Evolutionary conservation across 345 rosid species (phyloP).

Genomic region (Gossypium raimondii): DNA sequence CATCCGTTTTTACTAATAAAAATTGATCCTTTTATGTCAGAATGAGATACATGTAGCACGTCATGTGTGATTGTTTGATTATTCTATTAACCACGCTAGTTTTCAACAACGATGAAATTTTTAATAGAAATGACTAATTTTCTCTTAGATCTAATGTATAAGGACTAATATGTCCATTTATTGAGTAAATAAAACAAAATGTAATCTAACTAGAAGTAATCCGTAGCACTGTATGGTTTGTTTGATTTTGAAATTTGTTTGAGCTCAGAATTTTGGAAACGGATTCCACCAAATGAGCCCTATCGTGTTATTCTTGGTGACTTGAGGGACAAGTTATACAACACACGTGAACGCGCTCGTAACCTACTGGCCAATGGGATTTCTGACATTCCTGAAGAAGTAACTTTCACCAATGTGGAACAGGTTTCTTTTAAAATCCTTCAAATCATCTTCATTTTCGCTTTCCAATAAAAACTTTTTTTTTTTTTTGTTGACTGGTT

Average conservation of each 20-base stretch:
- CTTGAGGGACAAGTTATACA: slow-evolving; percentile 85
- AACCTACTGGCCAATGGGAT: slow-evolving; percentile 64
- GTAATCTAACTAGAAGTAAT: too few relatives aligned
- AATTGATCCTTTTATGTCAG: too few relatives aligned
- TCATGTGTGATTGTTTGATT: too few relatives aligned
- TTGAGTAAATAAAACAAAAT: too few relatives aligned
- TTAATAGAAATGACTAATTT: too few relatives aligned
- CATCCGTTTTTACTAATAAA: too few relatives aligned
- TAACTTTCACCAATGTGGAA: slow-evolving; percentile 65
- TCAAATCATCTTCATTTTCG: not conserved
- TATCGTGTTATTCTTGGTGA: slow-evolving; percentile 93
- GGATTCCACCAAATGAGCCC: slow-evolving; percentile 78
- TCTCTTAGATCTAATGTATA: too few relatives aligned
- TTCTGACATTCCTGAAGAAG: slow-evolving; percentile 83
- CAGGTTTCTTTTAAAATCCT: slow-evolving; percentile 39
- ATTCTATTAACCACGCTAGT: too few relatives aligned
- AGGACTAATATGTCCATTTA: too few relatives aligned
- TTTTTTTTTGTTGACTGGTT: not conserved
- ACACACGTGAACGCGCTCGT: slow-evolving; percentile 88
- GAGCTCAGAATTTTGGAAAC: slow-evolving; percentile 89
- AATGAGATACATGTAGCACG: too few relatives aligned
- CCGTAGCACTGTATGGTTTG: too few relatives aligned
- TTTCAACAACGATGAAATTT: too few relatives aligned
- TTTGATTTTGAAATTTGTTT: not conserved
- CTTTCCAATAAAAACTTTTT: not conserved